Base-by-base conservation (phyloP, 1,284 basidiomycete species). In the Pholiota adiposa region DNA sequence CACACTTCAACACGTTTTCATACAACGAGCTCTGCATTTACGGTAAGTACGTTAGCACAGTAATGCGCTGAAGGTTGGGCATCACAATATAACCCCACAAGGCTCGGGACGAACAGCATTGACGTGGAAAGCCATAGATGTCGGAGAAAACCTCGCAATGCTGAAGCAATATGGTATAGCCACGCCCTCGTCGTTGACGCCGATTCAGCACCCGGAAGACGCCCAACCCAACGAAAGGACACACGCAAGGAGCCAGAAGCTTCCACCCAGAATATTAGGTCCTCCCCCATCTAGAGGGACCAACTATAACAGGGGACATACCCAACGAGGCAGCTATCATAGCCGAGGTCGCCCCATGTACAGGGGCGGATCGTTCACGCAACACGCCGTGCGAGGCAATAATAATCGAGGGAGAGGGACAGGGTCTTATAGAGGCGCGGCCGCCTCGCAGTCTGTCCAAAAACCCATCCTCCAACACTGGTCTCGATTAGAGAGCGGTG, bases 161-260 rank as follows among this genome's bases (percentile, higher is more conserved):
- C 21, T 59, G 18, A 53, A 9, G 12, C 59, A 63, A 46, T 64
- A 64, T 46, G 65, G 65, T 11, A 31, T 65, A 18, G 59, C 61
- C 23, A 50, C 62, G n/a, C 54, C 61, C n/a, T 63, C 65, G 6
- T 57, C 61, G 3, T 48, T 63, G 25, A 58, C 63, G 38, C 55
- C 60, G 9, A 61, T 64, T 1, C 46, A 29, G 8, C 68, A 72
- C 48, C 63, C 65, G 9, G 70, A 73, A 56, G 70, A 72, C 54
- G 62, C 58, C 8, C 71, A 72, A 50, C 61, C 61, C 4, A 62
- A 59, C 19, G 61, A 59, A 46, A 44, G 27, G 2, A 62, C 65
- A 4, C 61, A 65, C 38, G 66, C 65, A 50, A 56, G 67, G 7
- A 63, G 61, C 25, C 60, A 57, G 49, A 52, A 48, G 11, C 16